A percentile compares a stretch with the other conserved stretches of the same genome.
Conservation (phyloP, 2,329 filamentous ascomycete species). For the Paecilomyces variotii region DNA sequence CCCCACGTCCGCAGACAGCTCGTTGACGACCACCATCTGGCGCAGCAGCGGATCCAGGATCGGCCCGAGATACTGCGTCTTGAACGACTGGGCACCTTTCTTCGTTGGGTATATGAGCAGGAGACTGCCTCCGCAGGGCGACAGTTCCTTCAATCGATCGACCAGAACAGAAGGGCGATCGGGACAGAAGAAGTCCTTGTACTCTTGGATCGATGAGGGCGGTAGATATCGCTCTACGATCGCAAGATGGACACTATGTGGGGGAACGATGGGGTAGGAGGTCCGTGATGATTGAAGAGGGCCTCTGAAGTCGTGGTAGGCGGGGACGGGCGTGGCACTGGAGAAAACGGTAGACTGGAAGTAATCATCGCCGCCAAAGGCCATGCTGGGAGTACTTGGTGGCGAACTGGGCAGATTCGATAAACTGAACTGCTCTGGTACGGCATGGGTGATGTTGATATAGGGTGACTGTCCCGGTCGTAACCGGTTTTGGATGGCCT, state of each 20-base stretch:
- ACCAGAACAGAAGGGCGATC: constrained; percentile 50
- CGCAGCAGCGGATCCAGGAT: constrained; percentile 55
- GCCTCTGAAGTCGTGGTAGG: constrained; percentile 49
- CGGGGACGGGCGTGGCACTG: constrained; percentile 51
- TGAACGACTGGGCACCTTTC: constrained; percentile 50
- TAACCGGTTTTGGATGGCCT: constrained; percentile 46
- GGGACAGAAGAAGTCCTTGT: constrained; percentile 49
- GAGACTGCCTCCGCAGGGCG: constrained; percentile 48
- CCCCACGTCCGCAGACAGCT: constrained; percentile 50
- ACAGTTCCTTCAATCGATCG: constrained; percentile 54
- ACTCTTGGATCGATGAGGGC: constrained; percentile 51
- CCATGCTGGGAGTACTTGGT: constrained; percentile 46
- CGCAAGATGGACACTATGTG: constrained; percentile 52
- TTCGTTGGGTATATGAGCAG: constrained; percentile 57
- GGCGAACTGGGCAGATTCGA: constrained; percentile 56
- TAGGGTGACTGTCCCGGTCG: constrained; percentile 46
- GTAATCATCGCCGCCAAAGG: constrained; percentile 49
- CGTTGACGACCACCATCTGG: constrained; percentile 50
- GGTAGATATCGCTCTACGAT: constrained; percentile 60
- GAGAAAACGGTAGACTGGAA: constrained; percentile 56
- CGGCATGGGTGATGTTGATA: constrained; percentile 58
- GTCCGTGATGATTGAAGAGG: constrained; percentile 38
- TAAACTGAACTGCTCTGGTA: constrained; percentile 54
- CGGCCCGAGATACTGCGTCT: constrained; percentile 51
- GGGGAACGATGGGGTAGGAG: constrained; percentile 52